phyloP scores from a whole-genome alignment of 2,329 filamentous ascomycete genomes.

The Pestalotiopsis sp. region DNA sequence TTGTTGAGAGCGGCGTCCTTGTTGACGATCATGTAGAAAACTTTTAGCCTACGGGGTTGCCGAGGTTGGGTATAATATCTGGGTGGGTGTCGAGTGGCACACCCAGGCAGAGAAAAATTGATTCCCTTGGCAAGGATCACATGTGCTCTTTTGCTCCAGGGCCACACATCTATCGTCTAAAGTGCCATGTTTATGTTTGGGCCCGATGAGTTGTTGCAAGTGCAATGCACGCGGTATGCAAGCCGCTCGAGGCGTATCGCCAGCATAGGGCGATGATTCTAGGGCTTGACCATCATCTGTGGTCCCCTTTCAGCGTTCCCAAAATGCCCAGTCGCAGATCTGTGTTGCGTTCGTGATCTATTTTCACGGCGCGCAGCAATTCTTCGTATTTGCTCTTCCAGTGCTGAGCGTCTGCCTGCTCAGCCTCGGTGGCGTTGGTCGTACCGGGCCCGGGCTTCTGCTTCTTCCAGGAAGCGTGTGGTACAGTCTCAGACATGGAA shows the following conservation, averaged over 20 bases:
- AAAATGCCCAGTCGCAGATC: constrained; percentile 47
- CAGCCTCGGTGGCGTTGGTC: constrained; percentile 18
- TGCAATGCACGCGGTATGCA: too few species aligned
- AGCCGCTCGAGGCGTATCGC: too few species aligned
- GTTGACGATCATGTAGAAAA: too few species aligned
- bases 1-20: not conserved
- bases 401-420: constrained; percentile 34
- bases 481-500: constrained; percentile 52
- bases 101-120: not conserved
- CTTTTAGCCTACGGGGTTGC: not conserved
- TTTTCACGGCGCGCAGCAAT: constrained; percentile 61
- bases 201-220: too few species aligned
- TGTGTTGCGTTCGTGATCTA: constrained; percentile 56
- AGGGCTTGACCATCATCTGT: not conserved
- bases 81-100: not conserved
- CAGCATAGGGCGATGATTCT: too few species aligned
- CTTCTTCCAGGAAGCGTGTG: constrained; percentile 44
- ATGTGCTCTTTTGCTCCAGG: not conserved
- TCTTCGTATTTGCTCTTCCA: constrained; percentile 59
- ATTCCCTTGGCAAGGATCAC: not conserved
- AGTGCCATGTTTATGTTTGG: too few species aligned
- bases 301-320: constrained; percentile 31
- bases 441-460: constrained; percentile 20
- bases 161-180: too few species aligned
- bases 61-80: not conserved